Evolutionary conservation across 1,284 basidiomycete genomes (phyloP).

Genomic region (Coniferiporia weirii): DNA sequence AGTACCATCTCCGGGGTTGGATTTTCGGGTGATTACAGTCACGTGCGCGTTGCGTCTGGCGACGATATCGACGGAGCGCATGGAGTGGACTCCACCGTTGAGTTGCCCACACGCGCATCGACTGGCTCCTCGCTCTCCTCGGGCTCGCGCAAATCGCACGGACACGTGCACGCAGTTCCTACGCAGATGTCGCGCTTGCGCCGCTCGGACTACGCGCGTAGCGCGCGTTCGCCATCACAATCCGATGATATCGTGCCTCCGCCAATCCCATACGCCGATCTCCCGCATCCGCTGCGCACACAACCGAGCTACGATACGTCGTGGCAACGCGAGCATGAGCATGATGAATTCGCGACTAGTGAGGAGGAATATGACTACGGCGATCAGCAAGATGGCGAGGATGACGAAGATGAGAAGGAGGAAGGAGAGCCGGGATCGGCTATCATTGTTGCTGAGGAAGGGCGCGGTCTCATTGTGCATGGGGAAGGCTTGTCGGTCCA

Average conservation of each 20-base stretch:
- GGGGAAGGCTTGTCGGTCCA: slow-evolving; percentile 57
- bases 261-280: slow-evolving; percentile 1
- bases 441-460: slow-evolving; percentile 73
- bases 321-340: slow-evolving; percentile 69
- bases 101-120: slow-evolving; percentile 50
- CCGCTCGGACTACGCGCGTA: slow-evolving; percentile 65
- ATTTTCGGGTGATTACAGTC: slow-evolving; percentile 52
- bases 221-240: slow-evolving; percentile 61
- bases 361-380: slow-evolving; percentile 74
- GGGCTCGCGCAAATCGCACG: slow-evolving; percentile 32
- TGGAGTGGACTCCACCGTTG: slow-evolving; percentile 56
- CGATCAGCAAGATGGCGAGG: slow-evolving; percentile 37
- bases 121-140: slow-evolving; percentile 37
- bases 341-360: slow-evolving; percentile 64
- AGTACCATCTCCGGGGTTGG: slow-evolving; percentile 35
- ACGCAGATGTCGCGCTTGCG: slow-evolving; percentile 51
- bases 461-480: slow-evolving; percentile 71
- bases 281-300: slow-evolving; percentile 35
- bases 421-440: slow-evolving; percentile 70
- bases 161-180: slow-evolving; percentile 18
- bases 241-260: slow-evolving; percentile 40
- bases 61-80: slow-evolving; percentile 31
- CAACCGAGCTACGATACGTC: slow-evolving; percentile 68
- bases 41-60: slow-evolving; percentile 59
- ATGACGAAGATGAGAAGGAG: slow-evolving; percentile 48